Conservation (phyloP, 2,329 filamentous ascomycete species). For the Talaromyces sp. region DNA sequence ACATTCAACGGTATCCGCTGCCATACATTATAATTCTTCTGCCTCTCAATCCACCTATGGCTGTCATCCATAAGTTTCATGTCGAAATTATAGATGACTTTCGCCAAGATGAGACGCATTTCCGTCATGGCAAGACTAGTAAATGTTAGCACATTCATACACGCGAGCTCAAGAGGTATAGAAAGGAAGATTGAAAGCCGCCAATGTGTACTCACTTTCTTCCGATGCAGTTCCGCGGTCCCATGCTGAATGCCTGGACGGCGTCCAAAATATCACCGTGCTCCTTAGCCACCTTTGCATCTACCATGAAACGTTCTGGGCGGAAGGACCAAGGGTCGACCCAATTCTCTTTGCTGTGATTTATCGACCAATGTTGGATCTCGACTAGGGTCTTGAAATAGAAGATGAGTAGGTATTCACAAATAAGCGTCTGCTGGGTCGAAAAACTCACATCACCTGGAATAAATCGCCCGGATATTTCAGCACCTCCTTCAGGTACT, state of each 20-base stretch:
- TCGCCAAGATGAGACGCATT: neutral
- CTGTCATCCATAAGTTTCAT: neutral
- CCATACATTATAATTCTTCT: neutral
- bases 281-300: neutral
- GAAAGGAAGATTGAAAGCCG: too few relatives aligned
- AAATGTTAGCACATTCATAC: too few relatives aligned
- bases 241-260: neutral
- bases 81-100: neutral
- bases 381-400: neutral
- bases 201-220: constrained; percentile 1
- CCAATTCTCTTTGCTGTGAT: neutral
- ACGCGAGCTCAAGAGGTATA: too few relatives aligned
- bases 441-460: neutral
- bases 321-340: neutral
- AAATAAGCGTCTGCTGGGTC: too few relatives aligned
- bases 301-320: neutral
- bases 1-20: neutral
- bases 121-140: neutral
- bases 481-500: neutral
- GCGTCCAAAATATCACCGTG: neutral
- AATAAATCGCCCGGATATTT: neutral
- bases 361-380: neutral
- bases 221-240: neutral
- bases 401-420: neutral
- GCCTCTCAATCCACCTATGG: neutral